phyloP scores from a whole-genome alignment of 176 grass and related monocot genomes.

The Carex cristatella region DNA sequence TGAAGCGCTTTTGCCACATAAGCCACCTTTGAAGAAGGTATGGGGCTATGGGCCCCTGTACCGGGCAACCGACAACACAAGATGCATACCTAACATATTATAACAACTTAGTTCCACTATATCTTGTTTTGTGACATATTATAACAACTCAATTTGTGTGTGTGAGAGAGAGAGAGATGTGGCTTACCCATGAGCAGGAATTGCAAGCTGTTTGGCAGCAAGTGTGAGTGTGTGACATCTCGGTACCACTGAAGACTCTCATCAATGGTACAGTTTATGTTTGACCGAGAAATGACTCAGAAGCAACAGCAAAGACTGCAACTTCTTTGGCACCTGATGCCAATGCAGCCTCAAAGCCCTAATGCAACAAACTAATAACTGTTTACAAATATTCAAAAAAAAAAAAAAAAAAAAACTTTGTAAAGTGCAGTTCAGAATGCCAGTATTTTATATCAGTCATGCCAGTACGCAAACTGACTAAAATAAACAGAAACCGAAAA shows the following conservation, averaged over 20 bases:
- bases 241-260: slow-evolving; percentile 71
- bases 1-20: slow-evolving; percentile 91
- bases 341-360: slow-evolving; percentile 84
- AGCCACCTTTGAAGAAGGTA: slow-evolving; percentile 70
- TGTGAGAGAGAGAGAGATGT: not conserved
- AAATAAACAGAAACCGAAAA: not conserved
- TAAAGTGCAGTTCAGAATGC: not conserved
- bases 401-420: not conserved
- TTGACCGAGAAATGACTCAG: slow-evolving; percentile 85
- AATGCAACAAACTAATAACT: slow-evolving; percentile 15
- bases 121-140: not conserved
- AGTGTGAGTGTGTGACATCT: slow-evolving; percentile 37
- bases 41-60: slow-evolving; percentile 57
- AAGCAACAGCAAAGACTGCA: slow-evolving; percentile 81
- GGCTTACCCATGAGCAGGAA: slow-evolving; percentile 66
- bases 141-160: too few species aligned
- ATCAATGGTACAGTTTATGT: slow-evolving; percentile 79
- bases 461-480: not conserved
- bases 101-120: slow-evolving; percentile 5
- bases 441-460: not conserved
- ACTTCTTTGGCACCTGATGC: slow-evolving; percentile 87
- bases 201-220: slow-evolving; percentile 54
- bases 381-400: not conserved
- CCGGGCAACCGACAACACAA: slow-evolving; percentile 81
- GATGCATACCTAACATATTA: slow-evolving; percentile 61